These are phyloP conservation scores for Glebionis coronaria DNA, from an alignment of 129 eudicot species.

Conservation along the genomic window DNA sequence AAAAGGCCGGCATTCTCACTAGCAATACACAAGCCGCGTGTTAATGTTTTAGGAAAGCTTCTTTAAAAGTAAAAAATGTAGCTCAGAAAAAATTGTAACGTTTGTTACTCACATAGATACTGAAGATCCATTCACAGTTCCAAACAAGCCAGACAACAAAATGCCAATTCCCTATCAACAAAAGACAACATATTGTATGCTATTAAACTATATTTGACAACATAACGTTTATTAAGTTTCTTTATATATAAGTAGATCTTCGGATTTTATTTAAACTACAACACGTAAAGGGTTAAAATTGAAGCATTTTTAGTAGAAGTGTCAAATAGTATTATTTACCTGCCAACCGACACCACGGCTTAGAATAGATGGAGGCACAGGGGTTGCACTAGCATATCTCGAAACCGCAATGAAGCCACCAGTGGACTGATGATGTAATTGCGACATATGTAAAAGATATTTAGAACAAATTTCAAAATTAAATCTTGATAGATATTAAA, in stretches of 20 bases:
- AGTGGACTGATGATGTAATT: constrained; percentile 50
- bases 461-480: neutral
- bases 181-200: constrained; percentile 7
- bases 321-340: constrained; percentile 30
- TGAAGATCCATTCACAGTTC: constrained; percentile 61
- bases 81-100: constrained; percentile 5
- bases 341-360: constrained; percentile 89
- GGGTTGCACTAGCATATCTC: constrained; percentile 78
- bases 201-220: neutral
- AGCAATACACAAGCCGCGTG: constrained; percentile 10
- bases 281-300: constrained; percentile 2
- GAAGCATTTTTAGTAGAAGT: neutral
- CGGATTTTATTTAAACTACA: neutral
- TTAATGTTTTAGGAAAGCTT: neutral
- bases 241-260: neutral
- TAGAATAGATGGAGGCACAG: constrained; percentile 67
- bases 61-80: neutral
- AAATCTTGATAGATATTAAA: neutral
- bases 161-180: constrained; percentile 61
- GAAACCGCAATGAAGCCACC: constrained; percentile 71
- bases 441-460: constrained; percentile 13
- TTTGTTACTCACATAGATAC: constrained; percentile 57
- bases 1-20: constrained; percentile 84
- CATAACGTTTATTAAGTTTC: neutral
- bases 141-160: constrained; percentile 59